Evolutionary conservation across 352 stramenopile species (phyloP).

Genomic region (Lagenidium giganteum): DNA sequence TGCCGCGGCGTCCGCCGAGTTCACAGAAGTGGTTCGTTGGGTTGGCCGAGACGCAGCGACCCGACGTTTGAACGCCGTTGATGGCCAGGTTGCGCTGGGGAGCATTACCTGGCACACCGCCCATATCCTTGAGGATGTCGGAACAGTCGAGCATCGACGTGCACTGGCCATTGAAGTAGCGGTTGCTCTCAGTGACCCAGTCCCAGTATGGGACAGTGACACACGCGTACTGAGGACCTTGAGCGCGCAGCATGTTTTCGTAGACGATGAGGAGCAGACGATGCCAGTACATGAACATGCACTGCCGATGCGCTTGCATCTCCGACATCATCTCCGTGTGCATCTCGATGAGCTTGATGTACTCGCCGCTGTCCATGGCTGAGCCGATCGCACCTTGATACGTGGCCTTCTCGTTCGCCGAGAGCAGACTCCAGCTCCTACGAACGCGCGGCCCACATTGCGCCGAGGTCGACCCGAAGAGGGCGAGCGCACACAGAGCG

Average conservation of each 20-base stretch:
- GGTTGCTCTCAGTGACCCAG: slow-evolving; percentile 37
- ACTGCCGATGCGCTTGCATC: slow-evolving; percentile 39
- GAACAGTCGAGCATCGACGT: slow-evolving; percentile 29
- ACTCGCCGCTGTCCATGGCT: slow-evolving; percentile 47
- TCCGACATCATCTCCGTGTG: slow-evolving; percentile 57
- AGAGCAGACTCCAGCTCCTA: slow-evolving; percentile 42
- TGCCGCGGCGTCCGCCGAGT: slow-evolving; percentile 4
- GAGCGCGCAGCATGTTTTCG: slow-evolving; percentile 65
- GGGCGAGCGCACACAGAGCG: too few species aligned
- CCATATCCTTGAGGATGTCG: slow-evolving; percentile 26
- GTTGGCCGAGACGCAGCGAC: slow-evolving; percentile 19
- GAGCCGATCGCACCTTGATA: slow-evolving; percentile 40
- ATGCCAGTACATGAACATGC: slow-evolving; percentile 75
- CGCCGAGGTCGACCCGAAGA: not conserved
- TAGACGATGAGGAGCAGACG: slow-evolving; percentile 45
- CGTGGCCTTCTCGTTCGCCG: slow-evolving; percentile 26
- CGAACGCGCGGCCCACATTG: slow-evolving; percentile 35
- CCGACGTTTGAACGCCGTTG: slow-evolving; percentile 24
- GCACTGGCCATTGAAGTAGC: slow-evolving; percentile 23
- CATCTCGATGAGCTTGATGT: slow-evolving; percentile 58
- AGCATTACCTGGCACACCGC: slow-evolving; percentile 15
- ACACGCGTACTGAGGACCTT: slow-evolving; percentile 39
- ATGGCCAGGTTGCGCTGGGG: slow-evolving; percentile 20
- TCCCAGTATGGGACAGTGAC: slow-evolving; percentile 68
- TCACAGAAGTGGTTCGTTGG: slow-evolving; percentile 49